Conservation (phyloP, 768 basidiomycete species). For the Lactarius indigo region DNA sequence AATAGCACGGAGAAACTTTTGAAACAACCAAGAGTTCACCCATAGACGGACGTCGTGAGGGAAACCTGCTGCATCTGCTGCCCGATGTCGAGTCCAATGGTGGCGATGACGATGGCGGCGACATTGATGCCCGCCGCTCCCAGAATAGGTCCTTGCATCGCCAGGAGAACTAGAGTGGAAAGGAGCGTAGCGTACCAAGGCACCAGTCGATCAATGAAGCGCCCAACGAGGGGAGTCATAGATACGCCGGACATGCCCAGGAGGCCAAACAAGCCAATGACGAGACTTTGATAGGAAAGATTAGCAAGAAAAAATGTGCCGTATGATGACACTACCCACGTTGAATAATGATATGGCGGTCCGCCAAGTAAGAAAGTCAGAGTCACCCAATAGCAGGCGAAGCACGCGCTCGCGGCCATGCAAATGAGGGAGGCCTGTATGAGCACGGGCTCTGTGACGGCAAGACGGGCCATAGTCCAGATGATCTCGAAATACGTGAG, state of each 20-base stretch:
- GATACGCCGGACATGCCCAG: slow-evolving; percentile 38
- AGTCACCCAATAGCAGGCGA: slow-evolving; percentile 47
- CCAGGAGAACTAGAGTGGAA: slow-evolving; percentile 28
- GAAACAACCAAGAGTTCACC: not conserved
- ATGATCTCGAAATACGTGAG: slow-evolving; percentile 46
- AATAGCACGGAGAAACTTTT: not conserved
- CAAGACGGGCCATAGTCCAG: slow-evolving; percentile 72
- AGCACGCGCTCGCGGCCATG: slow-evolving; percentile 56
- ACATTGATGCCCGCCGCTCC: slow-evolving; percentile 34
- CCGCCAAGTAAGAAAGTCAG: slow-evolving; percentile 80
- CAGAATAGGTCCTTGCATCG: slow-evolving; percentile 32
- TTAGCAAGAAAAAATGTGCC: not conserved
- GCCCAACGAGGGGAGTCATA: slow-evolving; percentile 22
- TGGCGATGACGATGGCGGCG: slow-evolving; percentile 35
- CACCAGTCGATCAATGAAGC: slow-evolving; percentile 30
- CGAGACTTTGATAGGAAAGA: slow-evolving; percentile 25
- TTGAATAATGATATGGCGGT: slow-evolving; percentile 70
- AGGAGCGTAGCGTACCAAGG: slow-evolving; percentile 39
- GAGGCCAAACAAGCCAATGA: slow-evolving; percentile 43
- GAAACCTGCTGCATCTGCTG: slow-evolving; percentile 37
- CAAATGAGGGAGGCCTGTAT: slow-evolving; percentile 65
- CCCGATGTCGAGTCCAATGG: slow-evolving; percentile 35
- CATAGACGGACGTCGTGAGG: slow-evolving; percentile 18
- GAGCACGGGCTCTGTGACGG: slow-evolving; percentile 73
- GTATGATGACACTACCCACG: slow-evolving; percentile 38